Base-by-base conservation (phyloP, 768 basidiomycete genomes). In the Mycena vulgaris region DNA sequence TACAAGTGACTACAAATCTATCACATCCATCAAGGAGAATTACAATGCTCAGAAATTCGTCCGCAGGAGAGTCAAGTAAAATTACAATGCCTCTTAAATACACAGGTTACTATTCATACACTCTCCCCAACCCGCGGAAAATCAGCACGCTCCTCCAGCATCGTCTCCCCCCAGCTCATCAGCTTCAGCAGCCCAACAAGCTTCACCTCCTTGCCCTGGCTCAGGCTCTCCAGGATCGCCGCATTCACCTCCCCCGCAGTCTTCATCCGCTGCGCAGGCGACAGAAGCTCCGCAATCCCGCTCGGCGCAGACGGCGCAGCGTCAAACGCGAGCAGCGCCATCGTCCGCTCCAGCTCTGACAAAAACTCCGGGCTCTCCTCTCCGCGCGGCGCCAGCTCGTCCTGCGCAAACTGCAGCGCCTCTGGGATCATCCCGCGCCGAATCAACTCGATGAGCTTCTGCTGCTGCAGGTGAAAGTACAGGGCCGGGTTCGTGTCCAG, bases 181-280 rank as follows among this genome's bases (percentile, higher is more conserved):
- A 98, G 84, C 81, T 93, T 91, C 80, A 98, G 81, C 78, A 98
- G 78, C 21, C 90, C 91, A 31, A 92, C 89, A 58, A 98, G 82
- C 81, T 97, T 98, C 65, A 97, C 95, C 78, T 97, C 95, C 78
- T 93, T 93, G 0, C 96, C 95, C 76, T 98, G 95, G 73, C 95
- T 94, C 70, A 96, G 85, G 76, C 93, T 94, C 76, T 96, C 95
- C 77, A 99, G 83, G 63, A 99, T 97, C 35, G 97, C 97, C 1
- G 95, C 93, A 77, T 99, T 99, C 78, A 99, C 91, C 82, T 97
- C 95, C 25, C 93, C 92, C 1, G 97, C 97, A n/a, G 97, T 97
- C 83, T 93, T 94, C 89, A 95, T 88, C 57, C 97, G 88, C 79
- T 98, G 96, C 25, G 90, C 91, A 33, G 94, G 93, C 31, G 93